phyloP scores from a whole-genome alignment of 1,284 basidiomycete genomes.

The Rhodotorula glutinis region DNA sequence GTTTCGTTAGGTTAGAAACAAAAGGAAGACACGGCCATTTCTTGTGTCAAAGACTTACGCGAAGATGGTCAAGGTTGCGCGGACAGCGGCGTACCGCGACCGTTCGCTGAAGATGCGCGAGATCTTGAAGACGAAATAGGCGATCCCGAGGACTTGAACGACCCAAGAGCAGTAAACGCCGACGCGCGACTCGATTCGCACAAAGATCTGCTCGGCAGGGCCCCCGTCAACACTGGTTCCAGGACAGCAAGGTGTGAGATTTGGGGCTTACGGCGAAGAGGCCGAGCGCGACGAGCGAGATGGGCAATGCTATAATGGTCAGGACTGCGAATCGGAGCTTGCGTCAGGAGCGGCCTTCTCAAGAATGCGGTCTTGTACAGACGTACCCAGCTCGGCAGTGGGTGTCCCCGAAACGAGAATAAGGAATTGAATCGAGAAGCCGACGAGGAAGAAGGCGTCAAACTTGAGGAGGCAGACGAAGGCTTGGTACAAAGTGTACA shows the following conservation, averaged over 20 bases:
- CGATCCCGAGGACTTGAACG: conserved; percentile 26
- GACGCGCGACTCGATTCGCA: conserved; percentile 22
- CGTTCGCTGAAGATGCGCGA: conserved; percentile 27
- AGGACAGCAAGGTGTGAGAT: too few relatives aligned
- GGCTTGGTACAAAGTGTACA: conserved; percentile 22
- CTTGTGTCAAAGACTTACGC: background rate
- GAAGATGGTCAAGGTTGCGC: conserved; percentile 37
- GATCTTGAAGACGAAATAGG: conserved; percentile 39
- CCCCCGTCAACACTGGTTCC: background rate
- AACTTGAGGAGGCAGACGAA: conserved; percentile 37
- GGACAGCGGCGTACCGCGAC: conserved; percentile 20
- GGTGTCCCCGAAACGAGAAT: conserved; percentile 37
- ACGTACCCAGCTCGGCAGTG: conserved; percentile 24
- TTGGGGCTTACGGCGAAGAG: conserved; percentile 17
- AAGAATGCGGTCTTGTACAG: fast-evolving
- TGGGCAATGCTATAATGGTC: conserved; percentile 35
- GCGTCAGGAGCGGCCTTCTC: background rate
- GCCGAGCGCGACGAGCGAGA: conserved; percentile 28
- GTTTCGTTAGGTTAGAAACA: background rate
- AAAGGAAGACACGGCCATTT: too few relatives aligned
- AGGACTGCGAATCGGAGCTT: background rate
- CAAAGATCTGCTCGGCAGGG: conserved; percentile 9
- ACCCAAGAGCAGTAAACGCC: conserved; percentile 25
- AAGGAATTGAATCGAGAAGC: conserved; percentile 35
- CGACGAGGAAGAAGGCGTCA: conserved; percentile 28